Evolutionary conservation across 768 basidiomycete genomes (phyloP), one percentile per base, ranked within the genome.

Genomic region (Trametes cubensis): DNA sequence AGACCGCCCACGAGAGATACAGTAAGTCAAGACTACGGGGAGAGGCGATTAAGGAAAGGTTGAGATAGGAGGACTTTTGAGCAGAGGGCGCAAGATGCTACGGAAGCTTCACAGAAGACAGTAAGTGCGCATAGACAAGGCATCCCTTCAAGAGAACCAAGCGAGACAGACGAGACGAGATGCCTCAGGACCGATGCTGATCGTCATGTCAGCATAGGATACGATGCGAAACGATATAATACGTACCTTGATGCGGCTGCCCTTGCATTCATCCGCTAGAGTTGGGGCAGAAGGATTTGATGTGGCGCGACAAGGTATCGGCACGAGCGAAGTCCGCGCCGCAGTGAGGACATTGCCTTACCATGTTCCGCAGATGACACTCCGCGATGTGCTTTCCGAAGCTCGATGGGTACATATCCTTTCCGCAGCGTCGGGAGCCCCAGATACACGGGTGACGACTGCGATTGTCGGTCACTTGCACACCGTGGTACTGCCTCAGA

Each of bases 371-470:
- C 15, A 68, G 62, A 41, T 68, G 67, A 38, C 64, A 65, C 39
- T 65, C 62, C 5, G 67, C 64, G 47, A 68, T 66, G 39, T 68
- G 67, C 57, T 68, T 68, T 23, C 64, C 67, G 26, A 58, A 63
- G 51, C 61, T 61, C 7, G 61, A 62, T 17, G 62, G 57, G 60
- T 55, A 65, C 67, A 68, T 68, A 18, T 65, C 64, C 47, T 65
- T 65, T 28, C 46, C 40, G 51, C 64, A 65, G 46, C 40, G 21
- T n/a, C 59, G 38, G 41, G 20, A 48, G 18, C 63, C 63, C 63
- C 63, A 64, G 30, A 17, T 4, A 49, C 63, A 64, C 44, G 44
- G 20, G 25, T 26, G n/a, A 44, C 63, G 63, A 18, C 10, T 56
- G 20, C 57, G 63, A 45, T 64, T 64, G 58, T 64, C 63, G 14